Conservation (phyloP, 345 rosid genomes). For the Eutrema japonicum region DNA sequence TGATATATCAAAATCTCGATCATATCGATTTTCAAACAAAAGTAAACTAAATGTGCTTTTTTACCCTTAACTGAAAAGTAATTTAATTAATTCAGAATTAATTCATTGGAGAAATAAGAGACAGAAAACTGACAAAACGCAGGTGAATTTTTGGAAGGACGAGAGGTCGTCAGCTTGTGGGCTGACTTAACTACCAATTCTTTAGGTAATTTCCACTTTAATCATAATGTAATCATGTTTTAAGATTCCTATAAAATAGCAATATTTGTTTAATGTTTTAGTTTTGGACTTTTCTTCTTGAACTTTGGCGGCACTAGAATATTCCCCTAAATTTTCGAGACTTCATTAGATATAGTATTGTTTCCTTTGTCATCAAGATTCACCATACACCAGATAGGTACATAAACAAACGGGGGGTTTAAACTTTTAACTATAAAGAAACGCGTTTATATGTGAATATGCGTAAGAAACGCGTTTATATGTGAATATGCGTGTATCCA, state of each 20-base stretch:
- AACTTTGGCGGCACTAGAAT: constrained; percentile 88
- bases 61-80: constrained; percentile 28
- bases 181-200: constrained; percentile 73
- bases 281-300: constrained; percentile 88
- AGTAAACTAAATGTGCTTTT: constrained; percentile 23
- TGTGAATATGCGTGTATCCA: constrained; percentile 19
- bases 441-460: constrained; percentile 22
- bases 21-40: constrained; percentile 35
- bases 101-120: constrained; percentile 38
- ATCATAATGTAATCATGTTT: constrained; percentile 94
- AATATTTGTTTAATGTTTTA: constrained; percentile 46
- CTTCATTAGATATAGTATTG: constrained; percentile 7
- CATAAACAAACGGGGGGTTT: background rate
- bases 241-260: constrained; percentile 40
- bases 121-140: constrained; percentile 81
- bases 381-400: constrained; percentile 4
- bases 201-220: constrained; percentile 53
- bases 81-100: constrained; percentile 11
- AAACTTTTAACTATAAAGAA: background rate
- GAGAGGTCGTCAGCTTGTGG: constrained; percentile 77
- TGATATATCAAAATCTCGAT: constrained; percentile 35
- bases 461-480: constrained; percentile 22
- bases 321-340: constrained; percentile 75
- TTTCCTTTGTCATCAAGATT: constrained; percentile 30
- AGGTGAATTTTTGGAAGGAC: constrained; percentile 82